A percentile compares a stretch with the other conserved stretches of the same genome.
Conservation (phyloP, 2,329 filamentous ascomycete species). For the Claviceps citrina region DNA sequence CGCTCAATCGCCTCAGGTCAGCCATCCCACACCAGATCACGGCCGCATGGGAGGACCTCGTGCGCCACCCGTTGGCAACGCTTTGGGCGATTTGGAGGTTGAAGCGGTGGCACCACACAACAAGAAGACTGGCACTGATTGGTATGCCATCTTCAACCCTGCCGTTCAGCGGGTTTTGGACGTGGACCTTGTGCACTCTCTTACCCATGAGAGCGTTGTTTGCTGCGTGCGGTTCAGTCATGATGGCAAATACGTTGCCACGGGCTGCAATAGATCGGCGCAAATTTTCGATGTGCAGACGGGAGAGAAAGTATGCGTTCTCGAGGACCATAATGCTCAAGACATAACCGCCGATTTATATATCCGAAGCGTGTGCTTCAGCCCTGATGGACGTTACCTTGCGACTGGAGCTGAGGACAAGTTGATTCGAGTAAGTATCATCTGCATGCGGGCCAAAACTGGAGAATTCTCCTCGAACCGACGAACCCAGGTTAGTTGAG, state of each 20-base stretch:
- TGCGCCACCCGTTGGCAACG: slow-evolving; percentile 37
- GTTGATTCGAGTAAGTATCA: slow-evolving; percentile 66
- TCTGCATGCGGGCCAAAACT: too few species aligned
- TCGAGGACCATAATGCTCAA: slow-evolving; percentile 68
- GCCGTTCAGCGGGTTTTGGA: slow-evolving; percentile 77
- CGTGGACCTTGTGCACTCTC: slow-evolving; percentile 83
- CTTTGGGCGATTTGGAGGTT: slow-evolving; percentile 72
- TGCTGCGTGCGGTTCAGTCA: slow-evolving; percentile 96
- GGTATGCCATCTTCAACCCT: slow-evolving; percentile 96
- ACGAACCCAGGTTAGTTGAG: neutral
- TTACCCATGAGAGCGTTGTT: slow-evolving; percentile 88
- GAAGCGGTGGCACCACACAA: slow-evolving; percentile 71
- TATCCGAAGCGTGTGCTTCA: slow-evolving; percentile 97
- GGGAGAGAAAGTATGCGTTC: slow-evolving; percentile 73
- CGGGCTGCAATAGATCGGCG: slow-evolving; percentile 95
- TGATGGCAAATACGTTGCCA: slow-evolving; percentile 90
- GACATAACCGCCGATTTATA: slow-evolving; percentile 87
- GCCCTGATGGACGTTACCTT: slow-evolving; percentile 82
- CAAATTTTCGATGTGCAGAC: slow-evolving; percentile 91
- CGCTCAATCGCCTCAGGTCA: slow-evolving; percentile 70
- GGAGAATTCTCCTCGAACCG: too few species aligned
- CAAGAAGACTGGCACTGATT: slow-evolving; percentile 81
- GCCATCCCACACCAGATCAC: slow-evolving; percentile 66
- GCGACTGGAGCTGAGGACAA: slow-evolving; percentile 97
- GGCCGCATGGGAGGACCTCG: slow-evolving; percentile 36